These are phyloP conservation scores for Fusarium sp. DNA, from an alignment of 2,329 filamentous ascomycete genomes.

Conservation along the genomic window DNA sequence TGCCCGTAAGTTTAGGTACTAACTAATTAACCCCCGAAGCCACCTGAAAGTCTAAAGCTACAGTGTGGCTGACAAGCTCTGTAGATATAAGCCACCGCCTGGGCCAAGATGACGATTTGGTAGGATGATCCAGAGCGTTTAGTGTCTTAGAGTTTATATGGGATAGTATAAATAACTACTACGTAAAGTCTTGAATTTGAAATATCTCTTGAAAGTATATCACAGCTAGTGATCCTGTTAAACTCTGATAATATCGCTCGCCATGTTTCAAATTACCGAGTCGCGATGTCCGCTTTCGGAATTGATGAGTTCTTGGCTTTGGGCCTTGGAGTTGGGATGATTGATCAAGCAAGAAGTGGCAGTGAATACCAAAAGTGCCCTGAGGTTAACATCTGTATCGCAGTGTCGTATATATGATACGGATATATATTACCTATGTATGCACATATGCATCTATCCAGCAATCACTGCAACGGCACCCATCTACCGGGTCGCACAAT, in stretches of 20 bases:
- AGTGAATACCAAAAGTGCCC: neutral
- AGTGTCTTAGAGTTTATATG: neutral
- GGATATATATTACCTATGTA: constrained; percentile 4
- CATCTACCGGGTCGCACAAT: constrained; percentile 15
- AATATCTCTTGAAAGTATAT: neutral
- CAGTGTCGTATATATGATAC: constrained; percentile 10
- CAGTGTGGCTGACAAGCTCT: constrained; percentile 8
- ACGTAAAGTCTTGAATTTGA: neutral
- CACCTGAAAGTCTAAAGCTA: neutral
- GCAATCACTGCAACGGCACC: constrained; percentile 10
- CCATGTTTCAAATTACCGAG: neutral
- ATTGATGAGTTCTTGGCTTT: neutral
- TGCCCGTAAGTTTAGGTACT: neutral
- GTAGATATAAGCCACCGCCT: constrained; percentile 6
- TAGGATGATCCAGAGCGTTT: constrained; percentile 12
- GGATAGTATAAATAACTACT: neutral
- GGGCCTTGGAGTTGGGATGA: neutral
- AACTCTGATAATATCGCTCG: neutral
- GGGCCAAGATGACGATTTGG: neutral
- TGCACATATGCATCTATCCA: constrained; percentile 25
- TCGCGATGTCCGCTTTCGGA: neutral
- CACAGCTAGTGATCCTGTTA: neutral
- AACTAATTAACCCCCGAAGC: neutral
- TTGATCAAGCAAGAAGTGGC: neutral
- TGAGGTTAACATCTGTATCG: constrained; percentile 3